Evolutionary conservation across 2,329 filamentous ascomycete genomes (phyloP), one percentile per base, ranked within the genome.

Genomic region (Hawksworthiomyces lignivorus): DNA sequence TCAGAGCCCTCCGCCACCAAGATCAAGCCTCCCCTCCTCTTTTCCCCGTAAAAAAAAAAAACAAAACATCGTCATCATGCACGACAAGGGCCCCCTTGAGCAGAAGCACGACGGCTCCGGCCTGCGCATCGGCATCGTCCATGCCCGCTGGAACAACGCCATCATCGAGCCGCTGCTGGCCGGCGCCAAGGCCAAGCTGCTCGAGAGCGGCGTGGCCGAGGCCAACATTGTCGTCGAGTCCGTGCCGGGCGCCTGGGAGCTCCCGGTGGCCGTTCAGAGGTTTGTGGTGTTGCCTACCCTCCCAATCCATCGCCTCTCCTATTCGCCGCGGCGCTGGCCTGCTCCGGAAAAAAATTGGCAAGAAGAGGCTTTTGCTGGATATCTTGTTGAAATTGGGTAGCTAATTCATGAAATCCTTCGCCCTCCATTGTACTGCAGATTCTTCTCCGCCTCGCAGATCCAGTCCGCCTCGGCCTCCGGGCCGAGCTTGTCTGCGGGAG

Each of bases 221-320:
- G 79, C 84, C 55, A 94, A 96, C 63, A 94, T 98, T 56, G 78
- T 89, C 41, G 68, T 89, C 29, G 84, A 96, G 67, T 86, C 82
- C 38, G 92, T 97, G 26, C 92, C 92, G 0, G 92, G 92, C 40
- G 86, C 85, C 50, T 98, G 94, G 75, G 92, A 98, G 67, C 74
- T 98, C 32, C 92, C 92, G 39, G 86, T 90, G 56, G 87, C 88
- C 31, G 85, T 88, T 24, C 87, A 94, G 65, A 77, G 84, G 82
- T 90, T 68, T 58, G 70, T 59, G 29, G 20, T 36, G 9, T 8
- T 36, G n/a, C 32, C 11, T 3, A 29, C 44, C 40, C 51, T 20
- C 39, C 27, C 14, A 40, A 38, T 21, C 35, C 28, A 34, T 41
- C 26, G 30, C 30, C 35, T 26, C 21, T 35, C 26, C 30, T 15